These are phyloP conservation scores for Aspergillus ostianus DNA, from an alignment of 495 filamentous ascomycete species.

Conservation along the genomic window DNA sequence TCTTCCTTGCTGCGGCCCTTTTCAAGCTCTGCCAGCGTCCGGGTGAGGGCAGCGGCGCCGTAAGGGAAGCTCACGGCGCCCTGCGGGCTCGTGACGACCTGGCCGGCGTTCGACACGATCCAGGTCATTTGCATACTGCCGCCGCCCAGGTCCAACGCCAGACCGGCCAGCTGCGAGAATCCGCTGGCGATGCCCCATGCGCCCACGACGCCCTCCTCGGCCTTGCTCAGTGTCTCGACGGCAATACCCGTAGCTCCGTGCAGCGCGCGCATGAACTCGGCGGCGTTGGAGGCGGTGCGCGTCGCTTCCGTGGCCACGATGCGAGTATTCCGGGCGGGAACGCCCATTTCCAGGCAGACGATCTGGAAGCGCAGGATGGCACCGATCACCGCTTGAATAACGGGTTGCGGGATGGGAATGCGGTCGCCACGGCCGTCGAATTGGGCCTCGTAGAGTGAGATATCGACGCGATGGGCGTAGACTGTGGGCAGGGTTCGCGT, in stretches of 20 bases:
- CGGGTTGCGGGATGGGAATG: constrained; percentile 59
- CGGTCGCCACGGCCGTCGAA: constrained; percentile 40
- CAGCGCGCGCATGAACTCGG: constrained; percentile 64
- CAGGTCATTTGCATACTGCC: constrained; percentile 91
- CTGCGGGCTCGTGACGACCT: constrained; percentile 48
- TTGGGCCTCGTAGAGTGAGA: constrained; percentile 90
- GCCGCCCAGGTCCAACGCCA: constrained; percentile 88
- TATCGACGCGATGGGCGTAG: constrained; percentile 72
- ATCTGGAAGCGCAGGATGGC: constrained; percentile 68
- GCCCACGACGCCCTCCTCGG: constrained; percentile 79
- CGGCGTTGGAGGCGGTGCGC: constrained; percentile 72
- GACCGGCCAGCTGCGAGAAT: constrained; percentile 60
- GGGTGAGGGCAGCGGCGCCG: constrained; percentile 76
- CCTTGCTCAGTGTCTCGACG: constrained; percentile 71
- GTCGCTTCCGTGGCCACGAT: constrained; percentile 90
- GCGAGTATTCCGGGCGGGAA: constrained; percentile 59
- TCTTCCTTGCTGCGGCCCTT: constrained; percentile 31
- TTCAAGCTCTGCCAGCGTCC: constrained; percentile 53
- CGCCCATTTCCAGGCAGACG: constrained; percentile 69
- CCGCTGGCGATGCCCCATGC: constrained; percentile 81
- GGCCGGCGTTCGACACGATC: constrained; percentile 58
- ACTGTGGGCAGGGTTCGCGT: constrained; percentile 72
- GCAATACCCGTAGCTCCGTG: constrained; percentile 56
- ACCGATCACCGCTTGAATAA: constrained; percentile 62
- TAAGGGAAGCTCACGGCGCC: constrained; percentile 67